These are phyloP conservation scores for Fusarium sp. DNA, from an alignment of 2,329 filamentous ascomycete species.

Conservation along the genomic window DNA sequence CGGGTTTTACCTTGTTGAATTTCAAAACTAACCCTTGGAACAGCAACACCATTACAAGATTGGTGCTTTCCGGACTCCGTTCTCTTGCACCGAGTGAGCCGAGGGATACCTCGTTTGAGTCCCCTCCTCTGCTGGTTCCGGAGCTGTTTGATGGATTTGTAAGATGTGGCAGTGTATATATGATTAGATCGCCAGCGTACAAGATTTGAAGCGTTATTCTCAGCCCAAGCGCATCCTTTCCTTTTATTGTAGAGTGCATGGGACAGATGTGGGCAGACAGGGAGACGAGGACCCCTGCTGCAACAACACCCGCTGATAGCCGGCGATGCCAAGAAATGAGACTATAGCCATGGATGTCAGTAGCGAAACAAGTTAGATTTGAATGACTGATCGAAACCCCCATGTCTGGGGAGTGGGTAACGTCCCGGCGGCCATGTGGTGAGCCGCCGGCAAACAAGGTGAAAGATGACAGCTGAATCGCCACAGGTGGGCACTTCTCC, in stretches of 20 bases:
- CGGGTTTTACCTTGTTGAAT: background rate
- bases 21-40: background rate
- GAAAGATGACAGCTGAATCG: background rate
- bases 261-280: background rate
- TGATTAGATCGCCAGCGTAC: background rate
- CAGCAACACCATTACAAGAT: slow-evolving; percentile 16
- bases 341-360: background rate
- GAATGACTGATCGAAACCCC: background rate
- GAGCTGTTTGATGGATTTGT: background rate
- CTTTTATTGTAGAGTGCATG: background rate
- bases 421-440: background rate
- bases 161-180: background rate
- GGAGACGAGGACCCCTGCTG: background rate
- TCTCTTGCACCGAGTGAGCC: background rate
- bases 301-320: background rate
- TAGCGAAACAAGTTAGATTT: background rate
- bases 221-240: background rate
- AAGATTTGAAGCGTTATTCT: background rate
- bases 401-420: background rate
- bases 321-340: background rate
- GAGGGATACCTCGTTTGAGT: background rate
- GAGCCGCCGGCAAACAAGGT: background rate
- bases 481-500: background rate
- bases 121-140: background rate
- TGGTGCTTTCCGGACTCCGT: slow-evolving; percentile 7